phyloP scores from a whole-genome alignment of 495 filamentous ascomycete species.

The Penicillium ochrochloron region DNA sequence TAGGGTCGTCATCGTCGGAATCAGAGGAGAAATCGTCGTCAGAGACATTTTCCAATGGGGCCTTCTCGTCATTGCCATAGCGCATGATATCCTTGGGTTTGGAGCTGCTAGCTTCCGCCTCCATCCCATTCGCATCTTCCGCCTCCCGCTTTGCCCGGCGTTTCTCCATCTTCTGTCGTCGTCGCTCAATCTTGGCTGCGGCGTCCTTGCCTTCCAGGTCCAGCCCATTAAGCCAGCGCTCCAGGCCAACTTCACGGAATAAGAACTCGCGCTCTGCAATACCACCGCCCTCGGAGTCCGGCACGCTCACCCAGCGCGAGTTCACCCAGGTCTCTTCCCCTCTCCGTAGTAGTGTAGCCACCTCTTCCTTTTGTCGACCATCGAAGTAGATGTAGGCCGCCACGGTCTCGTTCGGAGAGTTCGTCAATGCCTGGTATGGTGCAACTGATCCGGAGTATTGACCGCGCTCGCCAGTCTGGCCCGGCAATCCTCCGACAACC shows the following conservation, averaged over 20 bases:
- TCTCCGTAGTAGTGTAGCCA: conserved; percentile 87
- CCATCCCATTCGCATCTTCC: conserved; percentile 52
- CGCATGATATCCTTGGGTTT: conserved; percentile 66
- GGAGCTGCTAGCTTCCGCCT: conserved; percentile 53
- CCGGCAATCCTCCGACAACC: conserved; percentile 72
- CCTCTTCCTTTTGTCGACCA: conserved; percentile 92
- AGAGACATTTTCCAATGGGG: conserved; percentile 72
- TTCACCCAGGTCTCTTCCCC: conserved; percentile 99
- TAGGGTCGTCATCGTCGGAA: conserved; percentile 80
- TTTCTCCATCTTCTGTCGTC: conserved; percentile 86
- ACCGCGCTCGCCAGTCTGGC: conserved; percentile 56
- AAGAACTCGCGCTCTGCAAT: conserved; percentile 96
- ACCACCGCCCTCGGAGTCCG: conserved; percentile 86
- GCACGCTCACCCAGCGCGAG: conserved; percentile 94
- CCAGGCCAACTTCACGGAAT: conserved; percentile 95
- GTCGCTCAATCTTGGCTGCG: conserved; percentile 84
- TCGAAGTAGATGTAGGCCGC: conserved; percentile 99
- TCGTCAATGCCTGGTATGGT: conserved; percentile 87
- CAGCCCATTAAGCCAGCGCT: conserved; percentile 92
- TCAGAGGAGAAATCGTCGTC: conserved; percentile 73
- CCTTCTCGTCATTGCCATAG: conserved; percentile 74
- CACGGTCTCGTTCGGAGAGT: conserved; percentile 91
- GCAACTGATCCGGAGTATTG: conserved; percentile 63
- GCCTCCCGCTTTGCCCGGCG: conserved; percentile 70
- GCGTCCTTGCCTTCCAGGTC: conserved; percentile 88